Evolutionary conservation across 2,329 filamentous ascomycete genomes (phyloP).

Genomic region (Apiospora malaysiana): DNA sequence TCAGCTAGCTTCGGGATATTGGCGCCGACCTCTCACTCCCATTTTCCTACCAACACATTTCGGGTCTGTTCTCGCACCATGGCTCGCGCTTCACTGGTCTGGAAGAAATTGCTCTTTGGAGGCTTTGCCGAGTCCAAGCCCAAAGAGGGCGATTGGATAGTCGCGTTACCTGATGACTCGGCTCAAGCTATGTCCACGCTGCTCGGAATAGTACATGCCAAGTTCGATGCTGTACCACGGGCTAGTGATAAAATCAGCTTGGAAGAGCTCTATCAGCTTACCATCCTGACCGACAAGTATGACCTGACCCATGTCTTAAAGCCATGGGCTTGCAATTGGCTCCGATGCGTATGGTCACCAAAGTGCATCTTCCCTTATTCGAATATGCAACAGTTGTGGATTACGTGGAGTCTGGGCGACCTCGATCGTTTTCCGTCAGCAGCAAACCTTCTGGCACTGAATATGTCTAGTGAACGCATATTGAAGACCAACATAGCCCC

Average conservation of each 20-base stretch:
- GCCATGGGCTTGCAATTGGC: conserved; percentile 31
- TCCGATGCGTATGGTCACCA: background rate
- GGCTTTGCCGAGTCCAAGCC: conserved; percentile 34
- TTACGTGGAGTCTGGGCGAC: background rate
- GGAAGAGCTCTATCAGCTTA: conserved; percentile 35
- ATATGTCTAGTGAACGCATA: background rate
- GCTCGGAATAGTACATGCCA: conserved; percentile 39
- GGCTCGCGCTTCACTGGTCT: conserved; percentile 35
- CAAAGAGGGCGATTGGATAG: conserved; percentile 31
- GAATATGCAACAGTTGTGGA: background rate
- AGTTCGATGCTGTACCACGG: conserved; percentile 28
- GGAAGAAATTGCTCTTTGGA: conserved; percentile 38
- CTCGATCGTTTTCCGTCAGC: background rate
- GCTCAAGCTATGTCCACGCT: conserved; percentile 36
- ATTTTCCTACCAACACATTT: conserved; percentile 22
- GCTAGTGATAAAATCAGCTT: conserved; percentile 26
- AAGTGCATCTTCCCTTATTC: fast-evolving
- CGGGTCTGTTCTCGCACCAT: conserved; percentile 37
- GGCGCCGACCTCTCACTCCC: background rate
- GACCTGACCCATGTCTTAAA: conserved; percentile 33
- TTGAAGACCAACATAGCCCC: background rate
- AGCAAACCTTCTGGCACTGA: background rate
- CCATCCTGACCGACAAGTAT: conserved; percentile 40
- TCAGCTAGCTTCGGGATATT: fast-evolving
- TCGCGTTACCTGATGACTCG: conserved; percentile 41